phyloP scores from a whole-genome alignment of 2,329 filamentous ascomycete genomes.

The Trichoderma breve region DNA sequence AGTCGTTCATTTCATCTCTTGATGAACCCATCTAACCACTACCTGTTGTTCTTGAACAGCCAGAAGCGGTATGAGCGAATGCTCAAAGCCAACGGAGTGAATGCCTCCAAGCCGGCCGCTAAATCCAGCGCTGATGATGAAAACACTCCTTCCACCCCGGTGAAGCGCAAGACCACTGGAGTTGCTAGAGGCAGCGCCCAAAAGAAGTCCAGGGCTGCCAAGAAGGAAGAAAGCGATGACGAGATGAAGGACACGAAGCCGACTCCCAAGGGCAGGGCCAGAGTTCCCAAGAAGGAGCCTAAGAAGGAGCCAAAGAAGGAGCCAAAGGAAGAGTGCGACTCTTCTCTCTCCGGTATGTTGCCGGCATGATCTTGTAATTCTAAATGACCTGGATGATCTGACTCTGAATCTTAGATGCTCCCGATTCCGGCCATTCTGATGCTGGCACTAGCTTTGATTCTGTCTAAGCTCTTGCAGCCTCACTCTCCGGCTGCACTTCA shows the following conservation, averaged over 20 bases:
- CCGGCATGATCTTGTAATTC: neutral
- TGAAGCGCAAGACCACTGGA: slow-evolving; percentile 33
- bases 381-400: neutral
- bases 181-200: slow-evolving; percentile 25
- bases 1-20: slow-evolving; percentile 35
- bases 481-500: neutral
- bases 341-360: slow-evolving; percentile 30
- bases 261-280: neutral
- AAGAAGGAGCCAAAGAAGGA: slow-evolving; percentile 23
- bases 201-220: slow-evolving; percentile 30
- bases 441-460: slow-evolving; percentile 14
- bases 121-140: slow-evolving; percentile 19
- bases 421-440: slow-evolving; percentile 9
- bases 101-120: slow-evolving; percentile 18
- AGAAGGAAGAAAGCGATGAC: slow-evolving; percentile 28
- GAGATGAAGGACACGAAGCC: slow-evolving; percentile 23
- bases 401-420: neutral
- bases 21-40: neutral
- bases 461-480: neutral
- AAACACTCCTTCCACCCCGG: slow-evolving; percentile 24
- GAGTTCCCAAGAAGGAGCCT: slow-evolving; percentile 21
- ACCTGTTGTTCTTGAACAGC: slow-evolving; percentile 37
- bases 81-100: slow-evolving; percentile 57
- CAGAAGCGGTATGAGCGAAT: slow-evolving; percentile 68
- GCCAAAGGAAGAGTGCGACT: slow-evolving; percentile 27